Evolutionary conservation across 108 stramenopile species (phyloP).

Genomic region (Chaetoceros tenuissimus): DNA sequence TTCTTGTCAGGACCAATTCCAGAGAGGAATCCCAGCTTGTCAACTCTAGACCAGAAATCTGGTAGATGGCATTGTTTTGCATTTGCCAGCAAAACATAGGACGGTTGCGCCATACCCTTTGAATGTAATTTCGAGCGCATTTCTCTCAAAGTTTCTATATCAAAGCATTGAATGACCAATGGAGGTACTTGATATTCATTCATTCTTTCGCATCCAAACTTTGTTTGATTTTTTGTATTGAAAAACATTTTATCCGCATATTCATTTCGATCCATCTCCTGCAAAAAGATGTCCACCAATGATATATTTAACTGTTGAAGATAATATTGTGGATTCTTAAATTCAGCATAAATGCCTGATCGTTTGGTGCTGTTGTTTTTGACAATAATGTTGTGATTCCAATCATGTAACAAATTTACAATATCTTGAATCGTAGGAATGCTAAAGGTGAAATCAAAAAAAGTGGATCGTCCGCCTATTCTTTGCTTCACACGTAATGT

Average conservation of each 20-base stretch:
- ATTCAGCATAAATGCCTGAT: constrained; percentile 39
- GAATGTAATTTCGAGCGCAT: background rate
- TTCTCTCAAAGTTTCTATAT: background rate
- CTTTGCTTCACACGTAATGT: constrained; percentile 41
- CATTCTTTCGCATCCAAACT: background rate
- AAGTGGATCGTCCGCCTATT: constrained; percentile 25
- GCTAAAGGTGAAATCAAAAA: constrained; percentile 39
- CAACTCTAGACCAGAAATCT: background rate
- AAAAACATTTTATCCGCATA: constrained; percentile 14
- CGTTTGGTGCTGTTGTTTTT: background rate
- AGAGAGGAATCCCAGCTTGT: background rate
- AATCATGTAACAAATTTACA: constrained; percentile 39
- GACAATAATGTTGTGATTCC: constrained; percentile 33
- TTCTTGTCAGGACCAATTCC: background rate
- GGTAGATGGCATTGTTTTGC: background rate
- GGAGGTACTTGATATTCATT: background rate
- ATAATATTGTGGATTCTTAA: constrained; percentile 29
- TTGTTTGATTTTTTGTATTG: background rate
- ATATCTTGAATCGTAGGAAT: constrained; percentile 62
- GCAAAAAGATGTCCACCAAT: constrained; percentile 24
- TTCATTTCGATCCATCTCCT: constrained; percentile 16
- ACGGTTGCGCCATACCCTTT: background rate
- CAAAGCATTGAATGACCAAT: background rate
- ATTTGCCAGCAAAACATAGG: background rate
- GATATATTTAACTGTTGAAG: constrained; percentile 18